Evolutionary conservation across 768 basidiomycete species (phyloP), one percentile per base, ranked within the genome.

Genomic region (Lepiota subincarnata): DNA sequence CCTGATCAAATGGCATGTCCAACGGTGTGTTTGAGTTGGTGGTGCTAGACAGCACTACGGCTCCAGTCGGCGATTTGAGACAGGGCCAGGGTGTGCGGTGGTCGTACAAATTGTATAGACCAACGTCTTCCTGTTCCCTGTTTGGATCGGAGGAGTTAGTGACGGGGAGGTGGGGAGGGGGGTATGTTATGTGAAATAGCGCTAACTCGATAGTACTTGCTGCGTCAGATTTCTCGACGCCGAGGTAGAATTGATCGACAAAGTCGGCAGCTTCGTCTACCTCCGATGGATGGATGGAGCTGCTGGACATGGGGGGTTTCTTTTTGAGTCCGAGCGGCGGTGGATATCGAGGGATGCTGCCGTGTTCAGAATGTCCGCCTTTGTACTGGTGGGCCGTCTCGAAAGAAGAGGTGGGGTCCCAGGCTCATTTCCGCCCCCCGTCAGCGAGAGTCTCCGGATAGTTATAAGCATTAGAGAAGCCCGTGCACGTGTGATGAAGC

Each of bases 91-190:
- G 53, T 37, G 59, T 48, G 11, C 60, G 58, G 16, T 38, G 56
- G 45, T 61, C 58, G 43, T 70, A 69, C 7, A 68, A 50, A 46
- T 66, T 66, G 34, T 69, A 69, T 12, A 70, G 43, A 45, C 64
- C 55, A 37, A 57, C 59, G 37, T 67, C 67, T 41, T 65, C 66
- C 40, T 62, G 66, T 26, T 66, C 67, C n/a, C 60, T 64, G n/a
- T 45, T 11, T 42, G 35, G 43, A 22, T 26, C 13, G 26, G 8
- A 50, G 20, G 47, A 37, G 20, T 24, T 48, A 41, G 24, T 50
- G 36, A 14, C n/a, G 40, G 16, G 19, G 12, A 24, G 3, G n/a
- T n/a, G n/a, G 24, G 24, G 5, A 24, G 3, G 13, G 12, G 16
- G 10, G 12, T 18, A 39, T 11, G 13, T 38, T 19, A 26, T 40